Base-by-base conservation (phyloP, 768 basidiomycete genomes). In the Kwoniella botswanensis region DNA sequence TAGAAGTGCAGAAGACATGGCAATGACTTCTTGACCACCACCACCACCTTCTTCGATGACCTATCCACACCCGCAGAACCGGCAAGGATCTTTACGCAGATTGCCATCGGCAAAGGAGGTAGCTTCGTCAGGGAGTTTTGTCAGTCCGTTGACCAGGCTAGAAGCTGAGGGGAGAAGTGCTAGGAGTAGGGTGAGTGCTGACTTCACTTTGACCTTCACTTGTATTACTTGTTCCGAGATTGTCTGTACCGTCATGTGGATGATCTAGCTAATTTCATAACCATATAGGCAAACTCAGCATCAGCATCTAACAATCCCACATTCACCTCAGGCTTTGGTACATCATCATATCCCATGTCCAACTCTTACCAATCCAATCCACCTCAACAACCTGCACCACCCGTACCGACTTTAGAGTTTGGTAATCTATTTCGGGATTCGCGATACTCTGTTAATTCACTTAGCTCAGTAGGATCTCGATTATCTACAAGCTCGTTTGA, bases 371-470 rank as follows among this genome's bases (percentile, higher is more conserved):
- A 22, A 41, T 15, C 42, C 24, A 42, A 11, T 50, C 56, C 1
- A 17, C 35, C 42, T 15, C 44, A 12, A 15, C 9, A 29, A 35
- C 44, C 57, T 21, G 21, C 42, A 46, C 68, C 68, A 7, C 68
- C 71, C 15, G 55, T 68, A 17, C 71, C 71, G 35, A 55, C 71
- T 0, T 12, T 72, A 57, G 60, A 72, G 41, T 61, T 72, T 43
- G 57, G 57, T 55, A 72, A 78, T 59, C 65, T 78, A n/a, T 78
- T 78, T 52, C 70, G 75, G 13, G 59, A 67, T 29, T 78, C 77
- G 4, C 55, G 71, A n/a, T 76, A 74, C 43, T 78, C 77, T 11
- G 68, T 78, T 67, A 68, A 75, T 35, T 75, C 74, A 50, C 55
- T 72, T 0, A 67, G 65, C 46, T 67, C 65, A 2, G 43, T 57